These are phyloP conservation scores for Ziziphus jujuba DNA, from an alignment of 306 rosid genomes.

Conservation along the genomic window DNA sequence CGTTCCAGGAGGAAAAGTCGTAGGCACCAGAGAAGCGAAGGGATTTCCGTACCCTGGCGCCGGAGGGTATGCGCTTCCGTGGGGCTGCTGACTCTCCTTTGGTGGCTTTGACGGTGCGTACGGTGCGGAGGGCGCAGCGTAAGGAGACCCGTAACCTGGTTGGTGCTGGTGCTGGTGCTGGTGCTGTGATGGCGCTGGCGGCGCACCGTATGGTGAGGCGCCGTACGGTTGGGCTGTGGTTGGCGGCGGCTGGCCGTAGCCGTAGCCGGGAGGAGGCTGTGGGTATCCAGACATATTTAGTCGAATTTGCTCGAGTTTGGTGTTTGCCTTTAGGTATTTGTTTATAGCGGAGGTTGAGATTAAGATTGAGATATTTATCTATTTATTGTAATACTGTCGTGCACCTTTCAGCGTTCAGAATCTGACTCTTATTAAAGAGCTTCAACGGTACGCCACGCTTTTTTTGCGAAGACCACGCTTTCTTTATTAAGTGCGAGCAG, in stretches of 20 bases:
- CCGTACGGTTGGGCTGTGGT: constrained; percentile 17
- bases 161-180: constrained; percentile 10
- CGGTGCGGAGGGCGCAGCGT: constrained; percentile 25
- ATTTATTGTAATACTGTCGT: no score
- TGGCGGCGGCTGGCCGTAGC: constrained; percentile 28
- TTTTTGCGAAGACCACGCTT: no score
- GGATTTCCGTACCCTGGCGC: constrained; percentile 39
- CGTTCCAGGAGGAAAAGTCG: constrained; percentile 86
- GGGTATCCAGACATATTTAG: constrained; percentile 54
- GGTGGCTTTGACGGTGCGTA: constrained; percentile 48
- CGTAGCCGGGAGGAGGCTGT: constrained; percentile 35
- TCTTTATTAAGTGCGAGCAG: no score
- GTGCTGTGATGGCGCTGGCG: constrained; percentile 18
- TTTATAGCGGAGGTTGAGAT: no score
- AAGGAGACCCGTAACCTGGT: constrained; percentile 18
- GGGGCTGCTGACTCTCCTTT: constrained; percentile 34
- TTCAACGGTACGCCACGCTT: no score
- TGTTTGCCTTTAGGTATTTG: no score
- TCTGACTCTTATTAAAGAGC: no score
- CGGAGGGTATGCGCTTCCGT: constrained; percentile 44
- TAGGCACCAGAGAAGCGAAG: constrained; percentile 73
- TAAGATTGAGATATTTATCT: no score
- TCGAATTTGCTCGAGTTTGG: neutral
- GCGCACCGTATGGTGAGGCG: constrained; percentile 17
- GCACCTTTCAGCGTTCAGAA: no score